Base-by-base conservation (phyloP, 768 basidiomycete genomes). In the Mrakia blollopis region DNA sequence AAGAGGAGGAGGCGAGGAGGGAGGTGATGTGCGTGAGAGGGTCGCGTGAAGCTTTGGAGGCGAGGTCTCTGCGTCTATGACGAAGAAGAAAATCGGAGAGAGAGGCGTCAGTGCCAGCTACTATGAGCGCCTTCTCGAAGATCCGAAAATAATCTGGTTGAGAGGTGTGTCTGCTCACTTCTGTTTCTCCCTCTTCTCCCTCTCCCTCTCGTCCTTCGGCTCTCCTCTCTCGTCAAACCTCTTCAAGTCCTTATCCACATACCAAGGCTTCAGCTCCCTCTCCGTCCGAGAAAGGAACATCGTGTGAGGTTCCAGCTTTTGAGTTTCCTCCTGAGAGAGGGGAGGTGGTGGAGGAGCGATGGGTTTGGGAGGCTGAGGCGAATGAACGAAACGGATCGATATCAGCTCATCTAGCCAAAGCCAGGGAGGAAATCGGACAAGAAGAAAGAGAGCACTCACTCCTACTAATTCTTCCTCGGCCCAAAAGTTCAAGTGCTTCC, bases 401-500 rank as follows among this genome's bases (percentile, higher is more conserved):
- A 13, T 65, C 62, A 41, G 62, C 44, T 21, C 47, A n/a, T n/a
- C n/a, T n/a, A n/a, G n/a, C n/a, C n/a, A n/a, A n/a, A n/a, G n/a
- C n/a, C n/a, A n/a, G n/a, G n/a, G n/a, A n/a, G n/a, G n/a, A n/a
- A n/a, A n/a, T n/a, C n/a, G 13, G 47, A 50, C 2, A 8, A 21
- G n/a, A 25, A 2, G 25, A 28, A 11, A 30, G 18, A 23, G 23
- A 4, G 0, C n/a, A 74, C 73, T 65, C 37, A 74, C 75, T 25
- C 75, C 67, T 9, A 52, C 41, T 11, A n/a, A 11, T 47, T 78
- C 77, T 23, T 78, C 77, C 7, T 52, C 61, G 18, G 52, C 61
- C 77, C 77, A 78, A 32, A 78, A 68, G 67, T 78, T 78, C 14
- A 78, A 30, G 39, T 74, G 73, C n/a, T n/a, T 57, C 41, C 77